Conservation (phyloP, 2,329 filamentous ascomycete genomes). For the Pseudogymnoascus sp. region DNA sequence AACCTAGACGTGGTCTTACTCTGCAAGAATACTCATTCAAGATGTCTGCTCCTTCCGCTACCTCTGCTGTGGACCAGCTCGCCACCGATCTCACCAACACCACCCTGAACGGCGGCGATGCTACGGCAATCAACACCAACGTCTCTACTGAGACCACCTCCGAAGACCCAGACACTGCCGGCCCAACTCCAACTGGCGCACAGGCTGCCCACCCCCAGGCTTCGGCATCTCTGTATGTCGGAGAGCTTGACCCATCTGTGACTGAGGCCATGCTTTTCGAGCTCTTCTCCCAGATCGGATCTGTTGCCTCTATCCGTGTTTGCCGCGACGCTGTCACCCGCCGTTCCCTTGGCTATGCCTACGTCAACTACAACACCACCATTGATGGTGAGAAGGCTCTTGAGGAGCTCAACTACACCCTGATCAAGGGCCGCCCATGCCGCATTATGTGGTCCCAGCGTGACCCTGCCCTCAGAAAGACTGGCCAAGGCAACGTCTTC, state of each 20-base stretch:
- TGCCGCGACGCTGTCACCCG: slow-evolving; percentile 98
- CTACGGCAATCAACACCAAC: slow-evolving; percentile 68
- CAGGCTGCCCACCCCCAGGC: slow-evolving; percentile 71
- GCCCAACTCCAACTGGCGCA: slow-evolving; percentile 62
- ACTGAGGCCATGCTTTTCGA: slow-evolving; percentile 99
- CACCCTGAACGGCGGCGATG: slow-evolving; percentile 60
- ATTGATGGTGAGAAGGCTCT: slow-evolving; percentile 94
- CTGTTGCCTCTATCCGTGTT: slow-evolving; percentile 97
- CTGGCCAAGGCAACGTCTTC: slow-evolving; percentile 97
- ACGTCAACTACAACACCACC: slow-evolving; percentile 99
- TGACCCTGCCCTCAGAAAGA: slow-evolving; percentile 98
- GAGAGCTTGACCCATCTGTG: slow-evolving; percentile 94
- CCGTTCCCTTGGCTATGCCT: slow-evolving; percentile 96
- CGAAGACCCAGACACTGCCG: slow-evolving; percentile 56
- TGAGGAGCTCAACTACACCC: slow-evolving; percentile 98
- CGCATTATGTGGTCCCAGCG: slow-evolving; percentile 99
- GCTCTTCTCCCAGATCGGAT: slow-evolving; percentile 98
- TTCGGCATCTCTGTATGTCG: slow-evolving; percentile 96
- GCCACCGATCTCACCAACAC: slow-evolving; percentile 67
- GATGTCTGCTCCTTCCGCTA: slow-evolving; percentile 54
- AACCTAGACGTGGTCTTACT: slow-evolving; percentile 13
- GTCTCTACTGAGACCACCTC: slow-evolving; percentile 45
- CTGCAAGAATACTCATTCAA: slow-evolving; percentile 29
- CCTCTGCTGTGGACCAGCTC: slow-evolving; percentile 69
- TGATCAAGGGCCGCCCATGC: slow-evolving; percentile 98